Evolutionary conservation across 148 eudicot species (phyloP).

Genomic region (Vaccinium vitisidaea): DNA sequence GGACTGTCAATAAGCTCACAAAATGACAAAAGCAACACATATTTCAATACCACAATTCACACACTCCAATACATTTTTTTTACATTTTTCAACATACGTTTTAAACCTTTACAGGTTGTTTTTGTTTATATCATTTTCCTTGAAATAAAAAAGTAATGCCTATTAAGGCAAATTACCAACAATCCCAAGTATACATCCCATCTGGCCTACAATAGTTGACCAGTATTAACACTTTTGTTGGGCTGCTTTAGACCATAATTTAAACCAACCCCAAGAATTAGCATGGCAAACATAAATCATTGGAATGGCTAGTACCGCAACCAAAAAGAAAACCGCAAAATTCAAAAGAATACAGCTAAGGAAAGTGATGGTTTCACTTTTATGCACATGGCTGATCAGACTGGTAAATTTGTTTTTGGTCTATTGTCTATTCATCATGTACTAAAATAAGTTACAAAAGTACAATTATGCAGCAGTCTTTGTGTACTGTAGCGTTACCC

Average conservation of each 20-base stretch:
- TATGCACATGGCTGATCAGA: conserved; percentile 12
- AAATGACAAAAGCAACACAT: no score
- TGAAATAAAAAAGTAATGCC: no score
- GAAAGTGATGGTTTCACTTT: conserved; percentile 12
- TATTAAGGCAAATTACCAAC: not conserved
- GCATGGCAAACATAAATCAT: not conserved
- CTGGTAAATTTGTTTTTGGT: not conserved
- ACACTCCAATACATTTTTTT: no score
- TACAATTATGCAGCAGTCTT: not conserved
- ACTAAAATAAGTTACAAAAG: not conserved
- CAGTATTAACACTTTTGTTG: not conserved
- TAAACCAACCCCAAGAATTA: not conserved
- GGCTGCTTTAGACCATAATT: not conserved
- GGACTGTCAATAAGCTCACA: no score
- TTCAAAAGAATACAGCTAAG: not conserved
- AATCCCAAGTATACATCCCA: not conserved
- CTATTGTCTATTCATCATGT: not conserved
- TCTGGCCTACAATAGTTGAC: not conserved
- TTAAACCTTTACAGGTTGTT: no score
- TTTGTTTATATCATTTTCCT: not conserved
- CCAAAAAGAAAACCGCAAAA: no score
- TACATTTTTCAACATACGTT: no score
- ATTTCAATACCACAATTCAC: no score
- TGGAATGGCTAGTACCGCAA: not conserved
- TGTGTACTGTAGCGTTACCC: not conserved